Conservation (phyloP, 164 flowering plant species). For the Vitis rupestris region DNA sequence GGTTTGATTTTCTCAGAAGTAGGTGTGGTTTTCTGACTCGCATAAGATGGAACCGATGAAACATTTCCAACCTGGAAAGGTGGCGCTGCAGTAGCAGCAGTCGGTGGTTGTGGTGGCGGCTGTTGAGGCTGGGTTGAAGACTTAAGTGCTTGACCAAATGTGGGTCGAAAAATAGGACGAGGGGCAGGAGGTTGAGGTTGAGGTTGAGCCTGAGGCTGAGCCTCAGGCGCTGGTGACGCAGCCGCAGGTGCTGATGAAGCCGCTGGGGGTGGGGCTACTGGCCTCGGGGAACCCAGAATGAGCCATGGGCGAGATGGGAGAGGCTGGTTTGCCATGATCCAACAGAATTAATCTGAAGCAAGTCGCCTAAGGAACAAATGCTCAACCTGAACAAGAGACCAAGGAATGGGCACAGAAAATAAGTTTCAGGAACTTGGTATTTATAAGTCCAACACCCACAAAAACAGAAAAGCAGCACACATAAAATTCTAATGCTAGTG, state of each 20-base stretch:
- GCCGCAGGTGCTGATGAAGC: not conserved
- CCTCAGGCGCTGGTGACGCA: too few relatives aligned
- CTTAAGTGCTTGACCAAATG: not conserved
- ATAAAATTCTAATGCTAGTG: not conserved
- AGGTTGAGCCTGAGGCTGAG: conserved; percentile 2
- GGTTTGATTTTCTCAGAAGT: conserved; percentile 24
- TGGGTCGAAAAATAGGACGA: conserved; percentile 15
- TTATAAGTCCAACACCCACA: conserved; percentile 13
- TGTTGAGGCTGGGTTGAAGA: not conserved
- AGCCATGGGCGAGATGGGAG: conserved; percentile 37
- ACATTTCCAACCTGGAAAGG: not conserved
- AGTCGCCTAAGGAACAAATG: too few relatives aligned
- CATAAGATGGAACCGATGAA: not conserved
- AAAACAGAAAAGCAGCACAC: not conserved
- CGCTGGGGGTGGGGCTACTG: not conserved
- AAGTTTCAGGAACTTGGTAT: conserved; percentile 9
- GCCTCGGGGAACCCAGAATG: conserved; percentile 26
- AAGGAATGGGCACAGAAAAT: not conserved
- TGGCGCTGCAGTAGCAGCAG: conserved; percentile 9
- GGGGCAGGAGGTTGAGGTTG: conserved; percentile 13
- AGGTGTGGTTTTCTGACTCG: conserved; percentile 15
- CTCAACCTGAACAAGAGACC: not conserved
- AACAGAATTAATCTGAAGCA: too few relatives aligned
- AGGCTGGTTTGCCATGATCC: conserved; percentile 30
- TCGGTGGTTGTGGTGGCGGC: conserved; percentile 15